These are phyloP conservation scores for Acacia confusa DNA, from an alignment of 306 rosid species.

Conservation along the genomic window DNA sequence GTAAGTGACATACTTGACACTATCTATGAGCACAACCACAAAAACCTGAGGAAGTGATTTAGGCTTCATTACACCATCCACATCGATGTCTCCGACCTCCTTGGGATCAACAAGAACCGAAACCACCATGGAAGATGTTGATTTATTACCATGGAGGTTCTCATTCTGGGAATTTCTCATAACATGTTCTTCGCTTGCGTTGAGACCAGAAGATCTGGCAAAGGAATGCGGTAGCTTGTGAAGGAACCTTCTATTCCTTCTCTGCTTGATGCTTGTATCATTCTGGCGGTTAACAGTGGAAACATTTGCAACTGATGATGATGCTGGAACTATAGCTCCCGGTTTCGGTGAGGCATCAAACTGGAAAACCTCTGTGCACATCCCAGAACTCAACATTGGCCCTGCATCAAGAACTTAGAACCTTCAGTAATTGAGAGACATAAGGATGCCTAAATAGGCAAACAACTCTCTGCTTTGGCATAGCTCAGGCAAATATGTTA, in stretches of 20 bases:
- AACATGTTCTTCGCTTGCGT: slow-evolving; percentile 57
- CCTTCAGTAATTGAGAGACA: slow-evolving; percentile 22
- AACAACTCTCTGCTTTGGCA: background rate
- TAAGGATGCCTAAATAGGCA: background rate
- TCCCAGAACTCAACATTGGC: slow-evolving; percentile 92
- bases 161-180: slow-evolving; percentile 46
- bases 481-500: slow-evolving; percentile 11
- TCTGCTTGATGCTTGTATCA: slow-evolving; percentile 48
- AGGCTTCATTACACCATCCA: slow-evolving; percentile 72
- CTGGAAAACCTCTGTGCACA: slow-evolving; percentile 98
- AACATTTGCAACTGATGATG: slow-evolving; percentile 61
- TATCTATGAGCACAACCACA: slow-evolving; percentile 79
- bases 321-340: slow-evolving; percentile 85
- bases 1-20: slow-evolving; percentile 90
- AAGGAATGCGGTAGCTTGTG: slow-evolving; percentile 57
- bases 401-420: slow-evolving; percentile 52
- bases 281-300: slow-evolving; percentile 44
- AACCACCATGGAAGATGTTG: slow-evolving; percentile 68
- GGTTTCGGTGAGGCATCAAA: slow-evolving; percentile 78
- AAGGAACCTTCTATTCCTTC: slow-evolving; percentile 81
- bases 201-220: slow-evolving; percentile 52
- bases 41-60: slow-evolving; percentile 81
- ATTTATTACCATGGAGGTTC: slow-evolving; percentile 60
- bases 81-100: slow-evolving; percentile 66
- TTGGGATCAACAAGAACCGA: slow-evolving; percentile 94